Percentiles rank a stretch among this genome's conserved stretches.
Conservation (phyloP, 805 yeast species). For the Saccharomyces kudriavzevii region DNA sequence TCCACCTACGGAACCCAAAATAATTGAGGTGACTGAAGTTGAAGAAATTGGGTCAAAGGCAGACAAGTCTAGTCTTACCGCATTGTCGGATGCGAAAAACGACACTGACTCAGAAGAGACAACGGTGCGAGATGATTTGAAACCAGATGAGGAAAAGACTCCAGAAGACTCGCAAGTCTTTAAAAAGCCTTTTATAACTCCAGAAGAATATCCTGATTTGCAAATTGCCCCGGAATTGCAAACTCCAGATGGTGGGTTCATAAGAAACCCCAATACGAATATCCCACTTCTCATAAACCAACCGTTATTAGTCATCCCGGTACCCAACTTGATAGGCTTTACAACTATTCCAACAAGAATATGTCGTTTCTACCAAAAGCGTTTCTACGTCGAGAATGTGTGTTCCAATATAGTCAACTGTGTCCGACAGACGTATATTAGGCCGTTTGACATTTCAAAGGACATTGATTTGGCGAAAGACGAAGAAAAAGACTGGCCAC, state of each 20-base stretch:
- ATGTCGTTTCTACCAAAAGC: constrained; percentile 66
- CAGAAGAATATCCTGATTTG: constrained; percentile 49
- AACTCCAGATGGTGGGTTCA: constrained; percentile 14
- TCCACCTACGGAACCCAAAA: not conserved
- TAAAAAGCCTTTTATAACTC: constrained; percentile 55
- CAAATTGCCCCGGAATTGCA: constrained; percentile 52
- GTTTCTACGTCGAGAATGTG: constrained; percentile 61
- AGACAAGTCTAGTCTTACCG: not conserved
- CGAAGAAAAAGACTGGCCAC: constrained; percentile 79
- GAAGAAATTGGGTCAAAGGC: constrained; percentile 5
- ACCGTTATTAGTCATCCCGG: constrained; percentile 68
- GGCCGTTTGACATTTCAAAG: constrained; percentile 41
- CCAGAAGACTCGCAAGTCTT: constrained; percentile 26
- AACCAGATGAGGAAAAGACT: constrained; percentile 5
- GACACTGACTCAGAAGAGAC: constrained; percentile 7
- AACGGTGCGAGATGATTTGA: constrained; percentile 8
- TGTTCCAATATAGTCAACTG: constrained; percentile 52
- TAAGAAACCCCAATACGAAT: constrained; percentile 24
- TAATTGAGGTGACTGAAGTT: constrained; percentile 1
- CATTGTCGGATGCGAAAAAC: constrained; percentile 6
- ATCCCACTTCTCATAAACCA: constrained; percentile 62
- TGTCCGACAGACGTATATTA: constrained; percentile 36
- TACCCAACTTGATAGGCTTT: constrained; percentile 76
- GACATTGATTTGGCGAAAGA: constrained; percentile 35
- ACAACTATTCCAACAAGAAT: constrained; percentile 66